Conservation (phyloP, 139 green algal species). For the Picochlorum sp. region DNA sequence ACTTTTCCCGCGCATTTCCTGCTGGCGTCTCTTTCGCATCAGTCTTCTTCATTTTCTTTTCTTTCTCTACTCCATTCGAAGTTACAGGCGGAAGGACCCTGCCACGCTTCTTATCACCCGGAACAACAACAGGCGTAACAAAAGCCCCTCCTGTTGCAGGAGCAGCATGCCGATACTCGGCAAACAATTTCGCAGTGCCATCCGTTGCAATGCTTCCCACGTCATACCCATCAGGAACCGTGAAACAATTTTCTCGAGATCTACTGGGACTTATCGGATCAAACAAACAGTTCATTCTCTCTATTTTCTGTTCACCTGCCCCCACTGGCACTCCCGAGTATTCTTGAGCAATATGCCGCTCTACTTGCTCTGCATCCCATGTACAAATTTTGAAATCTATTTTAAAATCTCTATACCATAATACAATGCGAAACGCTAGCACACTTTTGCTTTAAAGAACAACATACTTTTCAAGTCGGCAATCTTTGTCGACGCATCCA, state of each 20-base stretch:
- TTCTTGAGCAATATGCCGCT: background rate
- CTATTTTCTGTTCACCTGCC: background rate
- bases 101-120: background rate
- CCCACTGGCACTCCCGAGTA: background rate
- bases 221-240: background rate
- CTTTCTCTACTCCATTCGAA: background rate
- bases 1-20: background rate
- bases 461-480: background rate
- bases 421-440: background rate
- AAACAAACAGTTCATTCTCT: background rate
- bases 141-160: background rate
- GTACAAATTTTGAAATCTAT: background rate
- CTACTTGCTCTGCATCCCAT: background rate
- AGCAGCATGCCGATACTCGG: conserved; percentile 4
- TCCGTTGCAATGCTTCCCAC: background rate
- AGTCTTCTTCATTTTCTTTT: background rate
- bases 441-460: background rate
- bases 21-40: too few species aligned
- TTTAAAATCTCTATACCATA: background rate
- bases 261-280: background rate
- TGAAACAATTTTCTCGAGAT: conserved; percentile 1
- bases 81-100: background rate
- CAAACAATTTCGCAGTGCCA: background rate
- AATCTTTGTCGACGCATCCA: background rate
- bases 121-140: background rate